phyloP scores from a whole-genome alignment of 345 rosid species.

The Angophora floribunda region DNA sequence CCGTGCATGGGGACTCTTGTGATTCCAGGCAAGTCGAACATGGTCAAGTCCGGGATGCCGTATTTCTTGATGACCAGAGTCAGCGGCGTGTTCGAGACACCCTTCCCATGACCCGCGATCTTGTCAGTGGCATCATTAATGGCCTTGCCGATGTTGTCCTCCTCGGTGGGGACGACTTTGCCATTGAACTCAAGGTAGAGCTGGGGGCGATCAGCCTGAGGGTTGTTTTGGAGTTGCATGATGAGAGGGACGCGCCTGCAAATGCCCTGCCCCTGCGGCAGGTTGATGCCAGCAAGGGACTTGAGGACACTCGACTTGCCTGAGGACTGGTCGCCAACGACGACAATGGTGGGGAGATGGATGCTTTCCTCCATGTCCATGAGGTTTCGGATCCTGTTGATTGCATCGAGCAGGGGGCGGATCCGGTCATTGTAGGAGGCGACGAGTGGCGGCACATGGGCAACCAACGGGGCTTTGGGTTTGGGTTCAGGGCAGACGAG shows the following conservation, averaged over 20 bases:
- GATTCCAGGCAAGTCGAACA: conserved; percentile 55
- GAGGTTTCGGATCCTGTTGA: conserved; percentile 30
- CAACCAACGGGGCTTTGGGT: neutral
- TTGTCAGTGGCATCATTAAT: conserved; percentile 23
- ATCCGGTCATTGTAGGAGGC: conserved; percentile 30
- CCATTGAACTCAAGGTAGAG: conserved; percentile 19
- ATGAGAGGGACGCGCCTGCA: conserved; percentile 47
- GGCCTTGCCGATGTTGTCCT: conserved; percentile 12
- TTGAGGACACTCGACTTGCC: conserved; percentile 37
- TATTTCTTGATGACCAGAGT: conserved; percentile 29
- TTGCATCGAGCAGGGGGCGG: conserved; percentile 38
- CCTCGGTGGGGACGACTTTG: conserved; percentile 7
- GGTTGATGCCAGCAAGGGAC: conserved; percentile 4
- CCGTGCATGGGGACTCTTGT: conserved; percentile 40
- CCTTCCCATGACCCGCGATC: conserved; percentile 36
- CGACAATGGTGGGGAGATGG: conserved; percentile 44
- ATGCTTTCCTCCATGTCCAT: conserved; percentile 31
- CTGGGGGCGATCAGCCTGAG: conserved; percentile 5
- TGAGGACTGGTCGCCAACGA: conserved; percentile 40
- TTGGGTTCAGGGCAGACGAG: neutral
- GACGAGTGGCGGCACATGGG: neutral
- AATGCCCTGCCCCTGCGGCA: conserved; percentile 16
- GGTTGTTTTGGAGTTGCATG: conserved; percentile 33
- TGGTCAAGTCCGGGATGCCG: conserved; percentile 39
- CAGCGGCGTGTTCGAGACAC: conserved; percentile 22